Conservation (phyloP, 2,329 filamentous ascomycete species). For the Didymella glomerata region DNA sequence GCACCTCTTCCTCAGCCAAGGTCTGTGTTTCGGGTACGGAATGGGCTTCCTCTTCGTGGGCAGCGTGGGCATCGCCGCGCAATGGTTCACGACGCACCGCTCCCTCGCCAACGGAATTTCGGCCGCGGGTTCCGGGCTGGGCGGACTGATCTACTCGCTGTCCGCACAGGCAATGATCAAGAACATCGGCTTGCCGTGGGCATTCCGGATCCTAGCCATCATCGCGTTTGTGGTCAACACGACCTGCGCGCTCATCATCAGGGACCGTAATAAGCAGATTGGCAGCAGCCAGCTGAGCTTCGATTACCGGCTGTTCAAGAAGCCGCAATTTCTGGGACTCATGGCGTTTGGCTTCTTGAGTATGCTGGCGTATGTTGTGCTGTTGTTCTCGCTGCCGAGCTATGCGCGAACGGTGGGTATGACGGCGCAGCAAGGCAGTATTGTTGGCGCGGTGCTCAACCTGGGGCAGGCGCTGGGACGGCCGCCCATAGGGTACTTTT, state of each 20-base stretch:
- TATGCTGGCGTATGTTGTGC: conserved; percentile 76
- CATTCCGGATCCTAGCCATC: conserved; percentile 71
- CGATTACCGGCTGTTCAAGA: conserved; percentile 64
- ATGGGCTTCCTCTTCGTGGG: conserved; percentile 80
- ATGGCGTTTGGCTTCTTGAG: conserved; percentile 74
- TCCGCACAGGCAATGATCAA: conserved; percentile 73
- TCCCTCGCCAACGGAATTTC: conserved; percentile 74
- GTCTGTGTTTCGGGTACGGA: conserved; percentile 77
- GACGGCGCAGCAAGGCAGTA: conserved; percentile 70
- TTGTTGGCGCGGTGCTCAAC: conserved; percentile 78
- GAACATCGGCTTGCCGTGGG: conserved; percentile 70
- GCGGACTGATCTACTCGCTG: conserved; percentile 75
- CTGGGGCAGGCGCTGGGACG: conserved; percentile 72
- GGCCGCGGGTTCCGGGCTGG: conserved; percentile 75
- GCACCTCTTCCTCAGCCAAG: conserved; percentile 80
- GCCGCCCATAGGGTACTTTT: conserved; percentile 75
- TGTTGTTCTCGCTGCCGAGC: conserved; percentile 79
- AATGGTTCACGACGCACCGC: conserved; percentile 76
- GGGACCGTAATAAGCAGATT: conserved; percentile 75
- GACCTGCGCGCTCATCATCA: conserved; percentile 68
- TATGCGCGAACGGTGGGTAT: conserved; percentile 76
- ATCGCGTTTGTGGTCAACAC: conserved; percentile 70
- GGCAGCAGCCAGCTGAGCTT: conserved; percentile 66
- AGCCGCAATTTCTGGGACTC: conserved; percentile 69
- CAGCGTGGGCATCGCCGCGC: conserved; percentile 71